Percentiles rank a stretch among this genome's conserved stretches.
Evolutionary conservation across 305 asterid species (phyloP).

Genomic region (Withania somnifera): DNA sequence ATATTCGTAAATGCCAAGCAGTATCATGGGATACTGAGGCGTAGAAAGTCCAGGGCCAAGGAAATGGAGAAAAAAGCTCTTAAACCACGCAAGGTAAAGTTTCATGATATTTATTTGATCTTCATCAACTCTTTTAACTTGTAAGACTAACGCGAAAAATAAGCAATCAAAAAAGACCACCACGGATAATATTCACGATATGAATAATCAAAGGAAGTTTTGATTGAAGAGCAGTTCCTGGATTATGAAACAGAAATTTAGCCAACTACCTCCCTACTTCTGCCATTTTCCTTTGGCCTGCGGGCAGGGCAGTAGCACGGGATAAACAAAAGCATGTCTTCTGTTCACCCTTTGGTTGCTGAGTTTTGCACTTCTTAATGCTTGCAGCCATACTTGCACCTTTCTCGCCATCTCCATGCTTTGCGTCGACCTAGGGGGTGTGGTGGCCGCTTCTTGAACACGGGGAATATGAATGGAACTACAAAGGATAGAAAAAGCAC

Average conservation of each 20-base stretch:
- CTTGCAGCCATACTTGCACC: constrained; percentile 62
- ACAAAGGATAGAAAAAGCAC: not conserved
- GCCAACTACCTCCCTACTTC: too few species aligned
- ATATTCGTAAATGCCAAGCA: constrained; percentile 76
- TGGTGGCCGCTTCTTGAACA: constrained; percentile 85
- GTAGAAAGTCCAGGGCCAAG: constrained; percentile 62
- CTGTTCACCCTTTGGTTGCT: not conserved
- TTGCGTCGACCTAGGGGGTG: constrained; percentile 82
- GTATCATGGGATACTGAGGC: constrained; percentile 66
- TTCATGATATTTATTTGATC: not conserved
- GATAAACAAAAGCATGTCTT: not conserved
- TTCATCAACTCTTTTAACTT: not conserved
- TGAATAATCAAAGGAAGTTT: too few species aligned
- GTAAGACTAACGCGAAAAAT: too few species aligned
- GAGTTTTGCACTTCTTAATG: not conserved
- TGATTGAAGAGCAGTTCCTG: too few species aligned
- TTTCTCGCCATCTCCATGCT: constrained; percentile 95
- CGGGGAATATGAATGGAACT: constrained; percentile 16
- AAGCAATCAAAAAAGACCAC: too few species aligned
- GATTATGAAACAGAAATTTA: too few species aligned
- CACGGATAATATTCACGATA: too few species aligned
- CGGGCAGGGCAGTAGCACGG: too few species aligned
- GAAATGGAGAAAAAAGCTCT: constrained; percentile 27
- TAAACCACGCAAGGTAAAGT: constrained; percentile 47
- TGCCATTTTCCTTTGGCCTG: not conserved